Base-by-base conservation (phyloP, 192 early-diverging fungal genomes). In the Powellomyces hirtus region DNA sequence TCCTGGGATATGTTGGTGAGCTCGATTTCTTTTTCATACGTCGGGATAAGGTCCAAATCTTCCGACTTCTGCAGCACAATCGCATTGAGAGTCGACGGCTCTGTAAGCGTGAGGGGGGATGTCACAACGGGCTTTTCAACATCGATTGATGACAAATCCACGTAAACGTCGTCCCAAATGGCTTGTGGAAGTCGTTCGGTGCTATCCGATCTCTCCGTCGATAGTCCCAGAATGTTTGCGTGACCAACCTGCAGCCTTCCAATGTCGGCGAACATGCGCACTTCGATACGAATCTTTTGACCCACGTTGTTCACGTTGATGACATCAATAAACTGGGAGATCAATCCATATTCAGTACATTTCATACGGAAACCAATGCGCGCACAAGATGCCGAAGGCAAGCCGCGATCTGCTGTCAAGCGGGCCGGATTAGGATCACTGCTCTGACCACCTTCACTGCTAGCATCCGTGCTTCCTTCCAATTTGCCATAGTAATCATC, bases 191-290 rank as follows among this genome's bases (percentile, higher is more conserved):
- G 50, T 22, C 22, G 14, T 24, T 16, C 38, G 1, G 34, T 40
- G 36, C 20, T 6, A 6, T 36, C 13, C 29, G 53, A 2, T 3
- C n/a, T 16, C n/a, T 49, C 46, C 14, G 46, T 16, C 16, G 26
- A 5, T 3, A 5, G n/a, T 24, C 46, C 26, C 26, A 24, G 11
- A 70, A 24, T 5, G 14, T 6, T 31, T 4, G 29, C 20, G 6
- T 31, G 16, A 16, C 53, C 20, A 20, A 75, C 10, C 57, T 63
- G 40, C 1, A 88, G 65, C 50, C 66, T 74, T 14, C 72, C 73
- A 30, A 68, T 70, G 59, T 94, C 88, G 22, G 89, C 85, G 79
- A 92, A 92, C 7, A 90, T 65, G 2, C 86, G 77, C 3, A 92
- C 76, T 59, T 88, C 86, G 45, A 93, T 80, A 29, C 75, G 71